These are phyloP conservation scores for Dothidotthia symphoricarpi DNA, from an alignment of 2,329 filamentous ascomycete genomes.

Conservation along the genomic window DNA sequence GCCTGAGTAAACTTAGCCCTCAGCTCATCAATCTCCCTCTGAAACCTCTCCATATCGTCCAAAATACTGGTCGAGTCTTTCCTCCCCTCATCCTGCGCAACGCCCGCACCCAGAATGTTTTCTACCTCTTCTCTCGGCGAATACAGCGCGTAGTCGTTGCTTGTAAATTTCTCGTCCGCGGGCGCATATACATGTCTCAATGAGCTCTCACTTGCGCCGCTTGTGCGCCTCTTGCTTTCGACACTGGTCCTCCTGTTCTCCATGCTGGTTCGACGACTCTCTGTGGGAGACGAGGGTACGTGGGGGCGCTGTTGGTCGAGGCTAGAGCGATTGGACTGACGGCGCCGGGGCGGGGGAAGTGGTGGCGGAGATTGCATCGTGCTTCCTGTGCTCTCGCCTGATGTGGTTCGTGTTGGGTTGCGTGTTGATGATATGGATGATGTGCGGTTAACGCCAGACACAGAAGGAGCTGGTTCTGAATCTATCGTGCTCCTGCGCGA, in stretches of 20 bases:
- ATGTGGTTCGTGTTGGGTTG: slow-evolving; percentile 23
- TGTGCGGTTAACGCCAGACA: slow-evolving; percentile 21
- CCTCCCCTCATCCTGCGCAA: slow-evolving; percentile 2
- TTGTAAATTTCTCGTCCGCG: slow-evolving; percentile 11
- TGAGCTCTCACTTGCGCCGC: slow-evolving; percentile 36
- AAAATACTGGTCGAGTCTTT: slow-evolving; percentile 33
- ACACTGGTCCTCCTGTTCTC: slow-evolving; percentile 20
- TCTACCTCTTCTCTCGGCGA: slow-evolving; percentile 30
- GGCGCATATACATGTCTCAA: slow-evolving; percentile 26
- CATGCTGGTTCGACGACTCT: slow-evolving; percentile 29
- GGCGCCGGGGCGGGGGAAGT: slow-evolving; percentile 33
- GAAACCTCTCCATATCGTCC: slow-evolving; percentile 42
- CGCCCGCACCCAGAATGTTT: slow-evolving; percentile 10
- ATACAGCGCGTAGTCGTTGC: slow-evolving; percentile 26
- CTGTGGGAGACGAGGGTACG: slow-evolving; percentile 21
- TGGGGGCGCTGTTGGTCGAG: slow-evolving; percentile 33
- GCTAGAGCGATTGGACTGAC: slow-evolving; percentile 34
- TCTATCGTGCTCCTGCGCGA: slow-evolving; percentile 30
- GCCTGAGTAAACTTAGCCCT: slow-evolving; percentile 27
- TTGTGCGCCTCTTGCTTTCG: slow-evolving; percentile 30
- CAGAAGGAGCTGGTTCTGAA: slow-evolving; percentile 22
- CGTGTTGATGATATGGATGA: slow-evolving; percentile 30
- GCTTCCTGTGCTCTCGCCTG: slow-evolving; percentile 23
- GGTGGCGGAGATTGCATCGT: slow-evolving; percentile 29
- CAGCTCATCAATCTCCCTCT: slow-evolving; percentile 42